phyloP scores from a whole-genome alignment of 2,329 filamentous ascomycete genomes.

The Aspergillus novofumigatus region DNA sequence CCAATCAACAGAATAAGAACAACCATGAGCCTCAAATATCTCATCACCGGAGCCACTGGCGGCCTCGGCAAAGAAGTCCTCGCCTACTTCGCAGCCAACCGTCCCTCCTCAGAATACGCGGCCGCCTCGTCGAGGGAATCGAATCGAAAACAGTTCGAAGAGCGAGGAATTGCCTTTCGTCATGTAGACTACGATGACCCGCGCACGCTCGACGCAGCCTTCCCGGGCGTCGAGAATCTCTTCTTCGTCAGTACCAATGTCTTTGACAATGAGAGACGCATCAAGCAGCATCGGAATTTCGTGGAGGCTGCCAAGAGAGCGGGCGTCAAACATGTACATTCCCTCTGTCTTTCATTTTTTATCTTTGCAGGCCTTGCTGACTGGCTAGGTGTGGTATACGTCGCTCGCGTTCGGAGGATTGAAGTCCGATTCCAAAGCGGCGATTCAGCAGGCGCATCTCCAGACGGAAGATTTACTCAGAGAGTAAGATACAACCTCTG shows the following conservation, averaged over 20 bases:
- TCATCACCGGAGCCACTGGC: constrained; percentile 37
- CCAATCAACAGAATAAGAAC: no score
- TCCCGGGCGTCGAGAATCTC: constrained; percentile 50
- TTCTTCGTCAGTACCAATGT: constrained; percentile 56
- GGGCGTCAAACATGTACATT: constrained; percentile 48
- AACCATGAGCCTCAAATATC: constrained; percentile 32
- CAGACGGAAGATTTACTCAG: constrained; percentile 53
- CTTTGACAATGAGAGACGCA: constrained; percentile 45
- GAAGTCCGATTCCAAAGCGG: constrained; percentile 38
- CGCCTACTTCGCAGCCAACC: constrained; percentile 27
- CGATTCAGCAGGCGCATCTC: constrained; percentile 58
- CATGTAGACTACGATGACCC: constrained; percentile 50
- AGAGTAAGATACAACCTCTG: constrained; percentile 16
- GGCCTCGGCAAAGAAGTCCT: constrained; percentile 34
- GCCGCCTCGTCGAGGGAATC: constrained; percentile 48
- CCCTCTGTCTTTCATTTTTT: no score
- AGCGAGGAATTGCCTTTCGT: constrained; percentile 48
- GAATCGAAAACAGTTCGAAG: constrained; percentile 34
- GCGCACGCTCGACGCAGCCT: constrained; percentile 44
- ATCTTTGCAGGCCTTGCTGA: background rate
- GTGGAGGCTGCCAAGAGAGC: constrained; percentile 51
- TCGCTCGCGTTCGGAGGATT: constrained; percentile 55
- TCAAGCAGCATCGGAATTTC: constrained; percentile 46
- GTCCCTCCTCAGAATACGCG: constrained; percentile 45
- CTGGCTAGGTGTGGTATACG: constrained; percentile 51